Conservation (phyloP, 306 rosid species). For the Begonia loranthoides region DNA sequence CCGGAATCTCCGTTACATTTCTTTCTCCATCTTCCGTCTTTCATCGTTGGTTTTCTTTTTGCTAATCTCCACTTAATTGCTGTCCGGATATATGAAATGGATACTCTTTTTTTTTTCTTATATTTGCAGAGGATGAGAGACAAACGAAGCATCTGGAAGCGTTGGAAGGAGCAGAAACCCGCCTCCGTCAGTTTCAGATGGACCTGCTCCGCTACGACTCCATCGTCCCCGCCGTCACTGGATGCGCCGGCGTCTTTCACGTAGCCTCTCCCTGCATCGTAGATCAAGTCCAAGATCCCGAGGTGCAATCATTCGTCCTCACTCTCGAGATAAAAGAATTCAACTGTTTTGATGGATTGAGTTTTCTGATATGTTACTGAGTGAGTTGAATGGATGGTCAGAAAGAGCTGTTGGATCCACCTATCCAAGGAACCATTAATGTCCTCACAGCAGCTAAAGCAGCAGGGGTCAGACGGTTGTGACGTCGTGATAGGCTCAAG, state of each 20-base stretch:
- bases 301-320: slow-evolving; percentile 21
- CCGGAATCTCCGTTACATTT: slow-evolving; percentile 39
- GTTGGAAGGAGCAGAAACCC: slow-evolving; percentile 37
- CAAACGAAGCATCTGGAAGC: slow-evolving; percentile 73
- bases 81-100: too few species aligned
- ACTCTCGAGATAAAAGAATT: too few species aligned
- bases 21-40: too few species aligned
- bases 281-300: slow-evolving; percentile 56
- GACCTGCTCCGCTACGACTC: slow-evolving; percentile 60
- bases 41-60: too few species aligned
- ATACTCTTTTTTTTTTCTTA: too few species aligned
- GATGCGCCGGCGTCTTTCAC: slow-evolving; percentile 81
- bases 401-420: slow-evolving; percentile 65
- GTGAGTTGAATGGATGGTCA: not conserved
- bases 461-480: slow-evolving; percentile 62
- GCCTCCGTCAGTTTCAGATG: slow-evolving; percentile 69
- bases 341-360: too few species aligned
- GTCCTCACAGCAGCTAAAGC: slow-evolving; percentile 69
- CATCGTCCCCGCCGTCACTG: slow-evolving; percentile 39
- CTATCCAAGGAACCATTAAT: slow-evolving; percentile 66
- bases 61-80: not conserved
- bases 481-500: too few species aligned
- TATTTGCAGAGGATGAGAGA: slow-evolving; percentile 36
- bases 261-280: slow-evolving; percentile 77
- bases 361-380: too few species aligned